A percentile compares a stretch with the other conserved stretches of the same genome.
These are phyloP conservation scores for Boehmeria nivea DNA, from an alignment of 306 rosid species.

Conservation along the genomic window DNA sequence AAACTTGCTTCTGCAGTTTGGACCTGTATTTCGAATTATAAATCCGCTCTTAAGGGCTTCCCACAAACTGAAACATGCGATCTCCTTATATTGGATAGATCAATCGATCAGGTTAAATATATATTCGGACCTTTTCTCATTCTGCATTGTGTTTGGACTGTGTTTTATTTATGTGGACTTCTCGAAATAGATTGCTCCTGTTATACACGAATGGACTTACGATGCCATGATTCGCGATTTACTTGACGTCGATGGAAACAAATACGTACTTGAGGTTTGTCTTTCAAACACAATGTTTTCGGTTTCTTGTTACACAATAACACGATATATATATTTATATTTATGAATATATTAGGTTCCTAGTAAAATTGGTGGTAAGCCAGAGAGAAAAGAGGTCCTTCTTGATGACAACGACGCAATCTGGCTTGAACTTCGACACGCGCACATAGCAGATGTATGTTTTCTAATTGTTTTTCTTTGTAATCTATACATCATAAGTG, in stretches of 20 bases:
- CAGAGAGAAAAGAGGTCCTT: slow-evolving; percentile 71
- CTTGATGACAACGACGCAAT: slow-evolving; percentile 73
- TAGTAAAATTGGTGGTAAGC: slow-evolving; percentile 67
- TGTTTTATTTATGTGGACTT: slow-evolving; percentile 11
- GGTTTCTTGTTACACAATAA: too few species aligned
- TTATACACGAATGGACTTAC: slow-evolving; percentile 97
- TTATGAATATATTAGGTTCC: slow-evolving; percentile 45
- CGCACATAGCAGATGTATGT: slow-evolving; percentile 93
- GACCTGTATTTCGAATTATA: slow-evolving; percentile 65
- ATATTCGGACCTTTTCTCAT: not conserved
- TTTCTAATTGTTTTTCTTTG: slow-evolving; percentile 11
- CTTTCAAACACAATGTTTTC: too few species aligned
- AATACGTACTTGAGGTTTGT: slow-evolving; percentile 67
- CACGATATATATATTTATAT: not conserved
- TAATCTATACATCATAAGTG: slow-evolving; percentile 7
- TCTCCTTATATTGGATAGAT: slow-evolving; percentile 81
- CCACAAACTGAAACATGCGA: slow-evolving; percentile 90
- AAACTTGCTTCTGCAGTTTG: slow-evolving; percentile 75
- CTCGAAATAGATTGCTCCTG: slow-evolving; percentile 72
- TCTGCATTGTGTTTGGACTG: slow-evolving; percentile 17
- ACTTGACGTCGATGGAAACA: slow-evolving; percentile 79
- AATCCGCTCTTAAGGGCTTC: slow-evolving; percentile 65
- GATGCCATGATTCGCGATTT: slow-evolving; percentile 96
- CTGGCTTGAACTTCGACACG: slow-evolving; percentile 92
- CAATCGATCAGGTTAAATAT: slow-evolving; percentile 69